These are phyloP conservation scores for Saccharomycopsis fibuligera DNA, from an alignment of 805 yeast species.

Conservation along the genomic window DNA sequence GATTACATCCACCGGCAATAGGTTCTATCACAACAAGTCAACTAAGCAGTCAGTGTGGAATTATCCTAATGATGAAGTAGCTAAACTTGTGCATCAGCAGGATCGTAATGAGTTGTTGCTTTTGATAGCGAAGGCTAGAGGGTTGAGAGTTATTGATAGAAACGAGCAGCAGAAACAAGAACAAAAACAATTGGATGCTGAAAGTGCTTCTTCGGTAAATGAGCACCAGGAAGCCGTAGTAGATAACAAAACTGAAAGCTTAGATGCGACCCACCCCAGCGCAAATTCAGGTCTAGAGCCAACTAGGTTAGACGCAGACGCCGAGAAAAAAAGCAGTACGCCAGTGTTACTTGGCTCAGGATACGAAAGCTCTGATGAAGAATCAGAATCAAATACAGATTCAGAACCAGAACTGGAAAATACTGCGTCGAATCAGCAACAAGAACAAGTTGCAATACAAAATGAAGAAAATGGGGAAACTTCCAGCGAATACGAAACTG, in stretches of 20 bases:
- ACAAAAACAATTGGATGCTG: no score
- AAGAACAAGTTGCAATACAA: background rate
- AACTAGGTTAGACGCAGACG: no score
- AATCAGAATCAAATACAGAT: background rate
- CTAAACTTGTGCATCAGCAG: constrained; percentile 16
- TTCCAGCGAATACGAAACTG: constrained; percentile 8
- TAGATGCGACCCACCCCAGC: no score
- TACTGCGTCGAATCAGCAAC: background rate
- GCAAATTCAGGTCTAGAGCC: no score
- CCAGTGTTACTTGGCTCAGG: background rate
- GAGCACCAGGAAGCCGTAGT: no score
- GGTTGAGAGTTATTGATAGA: constrained; percentile 27
- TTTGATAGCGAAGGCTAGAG: constrained; percentile 34
- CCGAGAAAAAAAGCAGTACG: no score
- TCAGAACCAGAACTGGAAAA: background rate
- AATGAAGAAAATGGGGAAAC: constrained; percentile 5
- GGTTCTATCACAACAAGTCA: constrained; percentile 33
- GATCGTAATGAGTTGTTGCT: constrained; percentile 26
- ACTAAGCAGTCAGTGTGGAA: constrained; percentile 32
- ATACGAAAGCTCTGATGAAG: background rate
- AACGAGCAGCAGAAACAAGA: constrained; percentile 6
- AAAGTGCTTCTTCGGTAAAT: no score
- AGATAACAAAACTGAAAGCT: no score
- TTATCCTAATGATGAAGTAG: constrained; percentile 23
- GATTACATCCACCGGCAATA: constrained; percentile 35